A percentile compares a stretch with the other conserved stretches of the same genome.
Evolutionary conservation across 805 yeast species (phyloP).

Genomic region (Kazachstania viticola): DNA sequence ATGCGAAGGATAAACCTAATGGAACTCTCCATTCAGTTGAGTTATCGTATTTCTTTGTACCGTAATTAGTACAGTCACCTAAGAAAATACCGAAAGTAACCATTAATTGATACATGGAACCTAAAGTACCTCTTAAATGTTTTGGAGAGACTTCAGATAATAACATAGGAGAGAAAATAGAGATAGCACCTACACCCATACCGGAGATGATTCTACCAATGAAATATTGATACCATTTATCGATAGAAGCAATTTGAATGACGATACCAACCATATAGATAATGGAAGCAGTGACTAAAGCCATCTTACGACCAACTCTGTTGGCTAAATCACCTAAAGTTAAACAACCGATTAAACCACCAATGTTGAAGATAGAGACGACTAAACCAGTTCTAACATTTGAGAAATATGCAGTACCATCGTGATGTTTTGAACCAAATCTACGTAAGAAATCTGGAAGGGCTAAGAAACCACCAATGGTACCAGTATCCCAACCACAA

Average conservation of each 20-base stretch:
- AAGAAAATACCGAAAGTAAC: slow-evolving; percentile 62
- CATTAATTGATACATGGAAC: slow-evolving; percentile 57
- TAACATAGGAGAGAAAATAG: slow-evolving; percentile 65
- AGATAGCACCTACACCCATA: slow-evolving; percentile 67
- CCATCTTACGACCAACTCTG: slow-evolving; percentile 56
- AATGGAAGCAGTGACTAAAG: slow-evolving; percentile 45
- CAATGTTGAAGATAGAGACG: slow-evolving; percentile 48
- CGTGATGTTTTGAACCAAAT: slow-evolving; percentile 35
- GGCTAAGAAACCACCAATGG: slow-evolving; percentile 58
- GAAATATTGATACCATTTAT: too few species aligned
- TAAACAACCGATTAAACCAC: slow-evolving; percentile 62
- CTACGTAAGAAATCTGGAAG: slow-evolving; percentile 41
- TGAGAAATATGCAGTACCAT: slow-evolving; percentile 32
- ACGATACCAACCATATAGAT: slow-evolving; percentile 49
- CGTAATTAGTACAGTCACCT: slow-evolving; percentile 63
- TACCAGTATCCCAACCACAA: too few species aligned
- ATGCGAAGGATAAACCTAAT: slow-evolving; percentile 41
- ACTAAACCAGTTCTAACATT: slow-evolving; percentile 39
- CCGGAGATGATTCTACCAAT: too few species aligned
- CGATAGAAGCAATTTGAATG: too few species aligned
- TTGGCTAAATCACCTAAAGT: slow-evolving; percentile 61
- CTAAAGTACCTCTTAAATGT: slow-evolving; percentile 16
- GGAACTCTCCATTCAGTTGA: slow-evolving; percentile 71
- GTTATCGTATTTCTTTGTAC: slow-evolving; percentile 46
- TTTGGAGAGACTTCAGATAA: slow-evolving; percentile 63